Base-by-base conservation (phyloP, 2,329 filamentous ascomycete species). In the Furcasterigmium sp. region DNA sequence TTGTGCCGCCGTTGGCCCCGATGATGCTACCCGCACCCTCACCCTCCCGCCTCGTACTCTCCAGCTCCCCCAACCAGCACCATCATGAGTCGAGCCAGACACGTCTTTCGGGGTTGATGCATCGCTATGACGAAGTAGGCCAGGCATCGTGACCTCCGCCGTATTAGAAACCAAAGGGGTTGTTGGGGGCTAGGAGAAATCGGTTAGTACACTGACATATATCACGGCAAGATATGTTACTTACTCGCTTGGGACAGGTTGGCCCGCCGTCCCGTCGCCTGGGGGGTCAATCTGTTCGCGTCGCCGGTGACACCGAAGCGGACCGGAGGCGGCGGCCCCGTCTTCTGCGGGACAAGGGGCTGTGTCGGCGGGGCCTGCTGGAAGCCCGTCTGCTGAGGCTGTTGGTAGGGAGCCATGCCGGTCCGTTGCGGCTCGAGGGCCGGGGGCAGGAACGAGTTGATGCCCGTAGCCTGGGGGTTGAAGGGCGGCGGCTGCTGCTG, bases 211-310 rank as follows among this genome's bases (percentile, higher is more conserved):
- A 18, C 18, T 21, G n/a, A n/a, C 23, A 13, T 29, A 10, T 19
- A 18, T 32, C n/a, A 18, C 29, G 25, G 30, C 5, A 4, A 25
- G 15, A 19, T 19, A n/a, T 37, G 25, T 45, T 20, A 91, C 91
- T 85, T 84, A 97, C 91, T 98, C 58, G 93, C 93, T 80, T 94
- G 87, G 41, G 87, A 77, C 53, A 98, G 75, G 63, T 97, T 96
- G 44, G 93, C 93, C 70, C 87, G 82, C 56, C 86, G 75, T 51
- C 93, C 93, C 7, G 93, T 98, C 21, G 89, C 78, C 69, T 97
- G 93, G 23, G 91, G 82, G 47, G 79, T 75, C 55, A 97, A 68
- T 63, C 87, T 93, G 66, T 90, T 89, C 23, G 81, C 70, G 39
- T 82, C 80, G 21, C 74, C 70, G 45, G 79, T 75, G 28, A 95